Conservation (phyloP, 305 asterid species). For the Fraxinus sp. region DNA sequence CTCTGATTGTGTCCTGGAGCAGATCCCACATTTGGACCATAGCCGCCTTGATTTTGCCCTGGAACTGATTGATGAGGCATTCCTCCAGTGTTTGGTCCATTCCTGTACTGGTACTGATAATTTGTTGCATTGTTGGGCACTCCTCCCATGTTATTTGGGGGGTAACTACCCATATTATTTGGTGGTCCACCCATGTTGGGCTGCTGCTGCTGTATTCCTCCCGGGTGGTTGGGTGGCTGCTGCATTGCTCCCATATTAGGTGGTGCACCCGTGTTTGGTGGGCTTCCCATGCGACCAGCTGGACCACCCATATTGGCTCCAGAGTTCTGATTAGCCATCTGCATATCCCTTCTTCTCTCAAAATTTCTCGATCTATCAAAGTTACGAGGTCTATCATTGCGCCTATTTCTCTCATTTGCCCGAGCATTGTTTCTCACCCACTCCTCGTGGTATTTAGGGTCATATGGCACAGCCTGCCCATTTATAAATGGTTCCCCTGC, state of each 20-base stretch:
- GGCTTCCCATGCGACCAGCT: neutral
- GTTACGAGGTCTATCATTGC: conserved; percentile 91
- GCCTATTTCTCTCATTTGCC: conserved; percentile 85
- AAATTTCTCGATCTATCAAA: conserved; percentile 78
- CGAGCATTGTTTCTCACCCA: conserved; percentile 96
- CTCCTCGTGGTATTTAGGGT: conserved; percentile 90
- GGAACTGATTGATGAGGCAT: conserved; percentile 57
- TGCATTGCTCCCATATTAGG: conserved; percentile 20
- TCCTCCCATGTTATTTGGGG: neutral
- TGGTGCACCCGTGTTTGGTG: neutral
- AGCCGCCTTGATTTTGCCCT: conserved; percentile 38
- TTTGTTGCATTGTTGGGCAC: conserved; percentile 35
- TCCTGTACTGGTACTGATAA: conserved; percentile 31
- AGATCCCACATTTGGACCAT: conserved; percentile 24
- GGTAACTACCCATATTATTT: neutral
- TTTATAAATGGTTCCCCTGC: conserved; percentile 94
- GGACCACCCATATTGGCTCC: conserved; percentile 27
- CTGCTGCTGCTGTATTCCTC: conserved; percentile 19
- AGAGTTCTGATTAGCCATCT: conserved; percentile 27
- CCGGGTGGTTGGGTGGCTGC: conserved; percentile 21
- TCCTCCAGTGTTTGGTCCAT: conserved; percentile 43
- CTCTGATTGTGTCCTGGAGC: conserved; percentile 30
- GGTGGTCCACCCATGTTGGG: conserved; percentile 36
- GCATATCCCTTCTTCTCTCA: conserved; percentile 56
- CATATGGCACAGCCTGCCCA: conserved; percentile 95